phyloP scores from a whole-genome alignment of 2,329 filamentous ascomycete genomes.

The Cadophora luteo-olivacea region DNA sequence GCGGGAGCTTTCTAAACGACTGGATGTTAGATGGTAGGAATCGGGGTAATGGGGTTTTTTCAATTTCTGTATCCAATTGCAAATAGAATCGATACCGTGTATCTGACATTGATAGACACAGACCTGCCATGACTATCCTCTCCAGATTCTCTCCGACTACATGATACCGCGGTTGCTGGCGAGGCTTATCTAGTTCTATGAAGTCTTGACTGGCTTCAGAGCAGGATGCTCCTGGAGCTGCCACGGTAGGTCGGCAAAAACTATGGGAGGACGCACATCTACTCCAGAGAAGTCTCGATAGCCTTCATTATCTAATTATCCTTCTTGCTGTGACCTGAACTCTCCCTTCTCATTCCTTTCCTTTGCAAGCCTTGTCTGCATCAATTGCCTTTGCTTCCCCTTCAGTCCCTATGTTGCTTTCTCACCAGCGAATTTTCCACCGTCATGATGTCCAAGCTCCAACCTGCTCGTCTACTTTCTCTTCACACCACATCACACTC shows the following conservation, averaged over 20 bases:
- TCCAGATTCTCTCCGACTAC: neutral
- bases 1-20: conserved; percentile 54
- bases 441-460: neutral
- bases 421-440: neutral
- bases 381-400: no score
- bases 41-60: conserved; percentile 11
- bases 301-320: no score
- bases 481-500: no score
- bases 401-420: neutral
- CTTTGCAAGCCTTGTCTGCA: no score
- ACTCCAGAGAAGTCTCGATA: no score
- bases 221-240: no score
- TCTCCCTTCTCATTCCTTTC: no score
- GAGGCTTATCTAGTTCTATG: neutral
- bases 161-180: neutral
- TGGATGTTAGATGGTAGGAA: conserved; percentile 40
- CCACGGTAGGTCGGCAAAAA: no score
- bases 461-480: neutral
- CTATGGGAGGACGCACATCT: no score
- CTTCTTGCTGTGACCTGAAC: no score
- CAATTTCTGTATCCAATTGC: conserved; percentile 24
- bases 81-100: conserved; percentile 8
- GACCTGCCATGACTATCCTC: neutral
- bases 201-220: neutral
- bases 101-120: conserved; percentile 4